phyloP scores from a whole-genome alignment of 23 red algal genomes.

The Agarophyton chilense region DNA sequence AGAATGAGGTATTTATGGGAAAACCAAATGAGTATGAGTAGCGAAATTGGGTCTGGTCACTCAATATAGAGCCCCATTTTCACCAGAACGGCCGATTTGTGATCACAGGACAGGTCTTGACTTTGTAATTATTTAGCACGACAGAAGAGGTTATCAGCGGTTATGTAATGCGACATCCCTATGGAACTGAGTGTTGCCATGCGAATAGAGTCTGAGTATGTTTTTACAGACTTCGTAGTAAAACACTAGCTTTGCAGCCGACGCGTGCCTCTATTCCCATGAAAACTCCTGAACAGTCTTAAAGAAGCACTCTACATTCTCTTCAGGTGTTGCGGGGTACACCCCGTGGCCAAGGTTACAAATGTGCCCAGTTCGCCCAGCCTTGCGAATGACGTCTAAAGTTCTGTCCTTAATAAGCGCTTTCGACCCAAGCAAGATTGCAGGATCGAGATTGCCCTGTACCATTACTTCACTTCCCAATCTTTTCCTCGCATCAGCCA shows the following conservation, averaged over 20 bases:
- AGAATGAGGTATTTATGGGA: not conserved
- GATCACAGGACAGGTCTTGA: not conserved
- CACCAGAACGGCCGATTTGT: not conserved
- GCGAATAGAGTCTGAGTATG: not conserved
- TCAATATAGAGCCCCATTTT: not conserved
- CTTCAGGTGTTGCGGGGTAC: conserved; percentile 91
- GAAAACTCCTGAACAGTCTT: conserved; percentile 84
- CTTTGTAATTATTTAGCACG: not conserved
- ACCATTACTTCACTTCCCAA: conserved; percentile 80
- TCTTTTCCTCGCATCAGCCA: conserved; percentile 82
- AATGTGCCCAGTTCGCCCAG: conserved; percentile 86
- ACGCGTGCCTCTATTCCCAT: conserved; percentile 20
- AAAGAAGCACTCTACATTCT: conserved; percentile 95
- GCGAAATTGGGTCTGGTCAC: not conserved
- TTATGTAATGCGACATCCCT: not conserved
- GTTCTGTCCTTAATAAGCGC: conserved; percentile 80
- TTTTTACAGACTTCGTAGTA: not conserved
- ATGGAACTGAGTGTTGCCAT: not conserved
- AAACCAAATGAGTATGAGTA: not conserved
- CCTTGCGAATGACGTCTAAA: conserved; percentile 85
- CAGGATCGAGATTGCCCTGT: conserved; percentile 97
- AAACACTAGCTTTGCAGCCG: not conserved
- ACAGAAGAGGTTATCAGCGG: not conserved
- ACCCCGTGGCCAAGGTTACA: conserved; percentile 98
- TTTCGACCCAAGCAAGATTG: conserved; percentile 82